Conservation (phyloP, 2,329 filamentous ascomycete species). For the Fusarium nurragi region DNA sequence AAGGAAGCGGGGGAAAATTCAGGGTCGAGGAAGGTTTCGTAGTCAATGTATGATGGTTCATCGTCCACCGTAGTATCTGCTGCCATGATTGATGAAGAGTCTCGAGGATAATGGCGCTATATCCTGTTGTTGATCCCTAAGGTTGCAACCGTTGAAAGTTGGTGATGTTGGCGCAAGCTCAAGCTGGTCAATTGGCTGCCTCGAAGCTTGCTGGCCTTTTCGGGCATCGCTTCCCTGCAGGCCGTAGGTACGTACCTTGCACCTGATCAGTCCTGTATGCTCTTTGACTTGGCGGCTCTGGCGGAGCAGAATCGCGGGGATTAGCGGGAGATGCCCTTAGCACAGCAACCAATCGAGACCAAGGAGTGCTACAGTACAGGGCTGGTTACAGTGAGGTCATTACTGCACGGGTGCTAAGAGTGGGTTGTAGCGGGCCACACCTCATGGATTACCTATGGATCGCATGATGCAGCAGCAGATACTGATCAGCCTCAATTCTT, state of each 20-base stretch:
- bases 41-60: constrained; percentile 91
- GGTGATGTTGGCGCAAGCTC: constrained; percentile 12
- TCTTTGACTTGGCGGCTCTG: constrained; percentile 20
- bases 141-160: constrained; percentile 7
- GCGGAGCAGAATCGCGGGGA: constrained; percentile 7
- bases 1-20: constrained; percentile 83
- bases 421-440: constrained; percentile 2
- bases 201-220: constrained; percentile 46
- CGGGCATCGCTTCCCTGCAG: constrained; percentile 33
- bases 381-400: constrained; percentile 41
- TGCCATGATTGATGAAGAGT: constrained; percentile 5
- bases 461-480: constrained; percentile 4
- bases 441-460: not conserved
- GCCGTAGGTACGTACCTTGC: constrained; percentile 36
- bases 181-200: constrained; percentile 25
- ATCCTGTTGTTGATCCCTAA: not conserved
- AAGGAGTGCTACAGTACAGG: not conserved
- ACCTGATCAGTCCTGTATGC: constrained; percentile 8
- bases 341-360: constrained; percentile 30
- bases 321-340: constrained; percentile 14
- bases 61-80: constrained; percentile 47
- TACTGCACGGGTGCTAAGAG: constrained; percentile 25
- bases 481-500: not conserved
- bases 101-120: not conserved
- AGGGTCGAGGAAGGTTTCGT: constrained; percentile 87